phyloP scores from a whole-genome alignment of 306 rosid genomes.

The Oemleria cerasiformis region DNA sequence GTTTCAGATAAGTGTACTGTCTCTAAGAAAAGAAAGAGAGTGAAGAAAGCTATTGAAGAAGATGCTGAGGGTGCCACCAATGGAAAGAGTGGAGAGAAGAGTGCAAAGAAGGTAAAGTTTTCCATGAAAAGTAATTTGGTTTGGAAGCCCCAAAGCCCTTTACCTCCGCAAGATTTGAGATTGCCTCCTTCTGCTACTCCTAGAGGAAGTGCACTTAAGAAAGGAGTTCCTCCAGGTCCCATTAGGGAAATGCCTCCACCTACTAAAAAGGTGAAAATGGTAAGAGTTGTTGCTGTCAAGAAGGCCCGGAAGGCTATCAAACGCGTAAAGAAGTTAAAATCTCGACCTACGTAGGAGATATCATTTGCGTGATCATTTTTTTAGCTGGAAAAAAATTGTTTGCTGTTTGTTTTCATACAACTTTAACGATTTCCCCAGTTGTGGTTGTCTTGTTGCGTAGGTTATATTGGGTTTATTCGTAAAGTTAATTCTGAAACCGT shows the following conservation, averaged over 20 bases:
- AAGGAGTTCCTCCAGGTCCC: constrained; percentile 96
- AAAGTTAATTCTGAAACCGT: not conserved
- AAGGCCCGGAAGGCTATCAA: constrained; percentile 70
- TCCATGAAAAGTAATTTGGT: constrained; percentile 91
- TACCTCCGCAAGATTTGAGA: constrained; percentile 88
- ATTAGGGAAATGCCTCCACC: constrained; percentile 62
- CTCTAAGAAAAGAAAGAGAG: constrained; percentile 87
- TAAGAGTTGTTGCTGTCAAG: constrained; percentile 44
- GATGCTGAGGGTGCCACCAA: constrained; percentile 37
- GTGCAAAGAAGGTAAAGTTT: constrained; percentile 78
- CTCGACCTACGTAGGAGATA: constrained; percentile 27
- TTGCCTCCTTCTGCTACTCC: constrained; percentile 93
- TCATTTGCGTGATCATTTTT: not conserved
- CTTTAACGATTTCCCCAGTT: not conserved
- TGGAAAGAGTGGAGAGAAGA: constrained; percentile 66
- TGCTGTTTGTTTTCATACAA: constrained; percentile 4
- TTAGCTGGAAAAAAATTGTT: constrained; percentile 1
- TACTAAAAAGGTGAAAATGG: constrained; percentile 45
- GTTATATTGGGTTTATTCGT: constrained; percentile 8
- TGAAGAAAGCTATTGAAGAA: constrained; percentile 41
- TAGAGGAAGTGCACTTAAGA: constrained; percentile 98
- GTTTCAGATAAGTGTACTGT: constrained; percentile 25
- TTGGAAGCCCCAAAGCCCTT: constrained; percentile 90
- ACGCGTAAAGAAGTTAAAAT: constrained; percentile 64
- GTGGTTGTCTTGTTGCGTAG: constrained; percentile 9